phyloP scores from a whole-genome alignment of 179 eudicot genomes.

The Actinidia arguta region DNA sequence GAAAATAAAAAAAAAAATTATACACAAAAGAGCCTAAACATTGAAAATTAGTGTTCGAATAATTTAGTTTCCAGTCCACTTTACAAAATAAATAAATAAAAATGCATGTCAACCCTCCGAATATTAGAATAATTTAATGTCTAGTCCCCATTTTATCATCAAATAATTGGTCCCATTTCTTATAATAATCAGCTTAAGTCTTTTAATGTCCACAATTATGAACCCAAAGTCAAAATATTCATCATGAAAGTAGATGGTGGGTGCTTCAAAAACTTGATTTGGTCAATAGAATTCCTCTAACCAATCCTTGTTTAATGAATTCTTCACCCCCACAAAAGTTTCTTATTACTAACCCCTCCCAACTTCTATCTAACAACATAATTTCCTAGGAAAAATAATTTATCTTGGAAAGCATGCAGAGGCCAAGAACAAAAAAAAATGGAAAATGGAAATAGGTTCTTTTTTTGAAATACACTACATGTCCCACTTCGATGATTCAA shows the following conservation, averaged over 20 bases:
- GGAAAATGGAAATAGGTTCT: not conserved
- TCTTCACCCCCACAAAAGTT: not conserved
- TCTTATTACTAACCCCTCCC: not conserved
- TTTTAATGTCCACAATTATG: not conserved
- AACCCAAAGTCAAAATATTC: not conserved
- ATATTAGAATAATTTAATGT: not conserved
- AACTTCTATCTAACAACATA: not conserved
- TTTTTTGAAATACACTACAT: too few species aligned
- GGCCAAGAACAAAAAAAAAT: not conserved
- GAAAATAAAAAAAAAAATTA: too few species aligned
- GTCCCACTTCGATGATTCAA: too few species aligned
- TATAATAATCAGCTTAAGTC: not conserved
- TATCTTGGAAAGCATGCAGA: too few species aligned
- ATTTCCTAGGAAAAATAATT: constrained; percentile 5
- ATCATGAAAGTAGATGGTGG: constrained; percentile 15
- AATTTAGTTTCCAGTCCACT: not conserved
- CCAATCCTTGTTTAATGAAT: constrained; percentile 11
- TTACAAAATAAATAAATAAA: not conserved
- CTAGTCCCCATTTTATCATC: not conserved
- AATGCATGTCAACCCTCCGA: not conserved
- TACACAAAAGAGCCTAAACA: too few species aligned
- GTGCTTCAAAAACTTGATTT: constrained; percentile 9
- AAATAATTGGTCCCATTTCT: not conserved
- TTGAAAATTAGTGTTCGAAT: not conserved
- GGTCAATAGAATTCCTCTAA: not conserved